These are phyloP conservation scores for Immersiella caudata DNA, from an alignment of 495 filamentous ascomycete species.

Conservation along the genomic window DNA sequence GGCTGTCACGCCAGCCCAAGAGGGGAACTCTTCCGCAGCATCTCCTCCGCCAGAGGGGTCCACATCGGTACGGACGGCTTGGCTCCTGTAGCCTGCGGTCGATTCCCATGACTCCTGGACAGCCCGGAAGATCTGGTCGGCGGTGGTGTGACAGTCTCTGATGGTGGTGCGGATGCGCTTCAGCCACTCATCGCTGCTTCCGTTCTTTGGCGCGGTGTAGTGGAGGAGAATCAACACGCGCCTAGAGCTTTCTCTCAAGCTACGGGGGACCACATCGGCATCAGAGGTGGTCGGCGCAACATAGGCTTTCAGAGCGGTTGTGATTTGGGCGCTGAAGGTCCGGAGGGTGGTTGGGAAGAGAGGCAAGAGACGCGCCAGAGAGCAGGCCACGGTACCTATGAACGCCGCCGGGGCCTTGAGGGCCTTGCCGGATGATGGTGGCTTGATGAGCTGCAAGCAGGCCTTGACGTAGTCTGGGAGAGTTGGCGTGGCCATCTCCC, in stretches of 20 bases:
- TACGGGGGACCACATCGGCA: conserved; percentile 46
- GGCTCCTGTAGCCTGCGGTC: conserved; percentile 42
- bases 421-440: conserved; percentile 45
- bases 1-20: conserved; percentile 71
- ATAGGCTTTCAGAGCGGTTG: conserved; percentile 56
- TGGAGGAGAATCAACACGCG: conserved; percentile 68
- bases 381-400: conserved; percentile 59
- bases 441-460: conserved; percentile 68
- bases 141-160: conserved; percentile 63
- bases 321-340: conserved; percentile 69
- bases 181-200: conserved; percentile 71
- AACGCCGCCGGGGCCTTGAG: conserved; percentile 46
- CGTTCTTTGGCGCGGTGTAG: conserved; percentile 74
- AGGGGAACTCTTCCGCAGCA: conserved; percentile 54
- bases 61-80: conserved; percentile 39
- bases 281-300: conserved; percentile 60
- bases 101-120: conserved; percentile 80
- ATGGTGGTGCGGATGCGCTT: conserved; percentile 62
- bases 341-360: conserved; percentile 79
- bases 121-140: conserved; percentile 73
- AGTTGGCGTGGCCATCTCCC: conserved; percentile 84
- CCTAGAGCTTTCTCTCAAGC: conserved; percentile 56
- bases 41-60: conserved; percentile 49
- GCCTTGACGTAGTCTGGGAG: conserved; percentile 72
- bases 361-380: conserved; percentile 68